phyloP scores from a whole-genome alignment of 2,329 filamentous ascomycete genomes.

The Rutstroemia sp. region DNA sequence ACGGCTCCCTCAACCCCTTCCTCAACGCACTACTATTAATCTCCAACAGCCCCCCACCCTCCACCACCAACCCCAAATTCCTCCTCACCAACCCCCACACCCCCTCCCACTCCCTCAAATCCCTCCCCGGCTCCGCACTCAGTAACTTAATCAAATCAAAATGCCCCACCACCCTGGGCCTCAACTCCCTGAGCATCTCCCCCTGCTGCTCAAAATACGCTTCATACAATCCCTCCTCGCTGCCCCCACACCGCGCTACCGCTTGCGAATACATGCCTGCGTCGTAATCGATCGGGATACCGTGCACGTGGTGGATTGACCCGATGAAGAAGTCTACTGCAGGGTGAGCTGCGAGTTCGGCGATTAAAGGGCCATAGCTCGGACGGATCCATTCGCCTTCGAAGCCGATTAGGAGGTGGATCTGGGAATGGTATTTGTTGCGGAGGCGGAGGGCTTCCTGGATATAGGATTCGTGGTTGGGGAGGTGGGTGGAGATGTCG shows the following conservation, averaged over 20 bases:
- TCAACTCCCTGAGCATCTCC: conserved; percentile 66
- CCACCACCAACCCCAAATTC: conserved; percentile 64
- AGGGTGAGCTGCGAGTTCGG: conserved; percentile 49
- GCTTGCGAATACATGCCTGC: conserved; percentile 49
- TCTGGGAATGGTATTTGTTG: conserved; percentile 57
- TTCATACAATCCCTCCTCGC: conserved; percentile 67
- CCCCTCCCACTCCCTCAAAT: conserved; percentile 46
- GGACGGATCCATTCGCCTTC: conserved; percentile 89
- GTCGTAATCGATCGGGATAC: conserved; percentile 86
- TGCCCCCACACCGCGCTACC: conserved; percentile 37
- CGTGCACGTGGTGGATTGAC: conserved; percentile 82
- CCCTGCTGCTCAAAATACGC: conserved; percentile 85
- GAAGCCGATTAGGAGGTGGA: conserved; percentile 81
- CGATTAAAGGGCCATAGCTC: conserved; percentile 49
- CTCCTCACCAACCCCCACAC: conserved; percentile 71
- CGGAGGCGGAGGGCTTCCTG: conserved; percentile 68
- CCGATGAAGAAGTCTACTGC: conserved; percentile 85
- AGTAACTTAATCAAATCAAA: conserved; percentile 86
- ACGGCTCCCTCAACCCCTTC: conserved; percentile 87
- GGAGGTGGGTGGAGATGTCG: conserved; percentile 39
- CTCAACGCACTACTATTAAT: conserved; percentile 80
- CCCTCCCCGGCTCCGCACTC: conserved; percentile 58
- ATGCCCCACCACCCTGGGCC: conserved; percentile 79
- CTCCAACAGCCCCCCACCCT: conserved; percentile 78
- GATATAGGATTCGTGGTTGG: conserved; percentile 65